These are phyloP conservation scores for Penicillium bialowiezense DNA, from an alignment of 495 filamentous ascomycete genomes.

Conservation along the genomic window DNA sequence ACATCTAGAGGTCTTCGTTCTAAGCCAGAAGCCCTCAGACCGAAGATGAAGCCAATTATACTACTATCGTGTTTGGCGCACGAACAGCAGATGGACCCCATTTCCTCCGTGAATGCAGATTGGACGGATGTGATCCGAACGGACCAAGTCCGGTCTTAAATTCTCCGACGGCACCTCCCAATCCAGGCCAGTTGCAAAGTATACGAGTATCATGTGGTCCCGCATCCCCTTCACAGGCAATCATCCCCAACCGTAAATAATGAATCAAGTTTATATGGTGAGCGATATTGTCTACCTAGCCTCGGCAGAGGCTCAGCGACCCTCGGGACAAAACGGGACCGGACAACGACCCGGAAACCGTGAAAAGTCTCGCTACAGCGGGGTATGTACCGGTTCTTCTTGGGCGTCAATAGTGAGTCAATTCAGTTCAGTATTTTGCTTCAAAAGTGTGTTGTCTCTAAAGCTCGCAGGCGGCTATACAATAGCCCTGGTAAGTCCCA, in stretches of 20 bases:
- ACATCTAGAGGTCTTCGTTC: too few relatives aligned
- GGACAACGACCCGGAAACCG: conserved; percentile 7
- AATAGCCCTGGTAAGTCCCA: conserved; percentile 1
- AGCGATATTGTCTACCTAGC: conserved; percentile 15
- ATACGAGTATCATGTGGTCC: conserved; percentile 21
- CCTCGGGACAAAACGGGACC: conserved; percentile 27
- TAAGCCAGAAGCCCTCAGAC: neutral
- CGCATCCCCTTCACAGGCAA: conserved; percentile 5
- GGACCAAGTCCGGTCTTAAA: conserved; percentile 1
- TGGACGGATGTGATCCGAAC: conserved; percentile 6
- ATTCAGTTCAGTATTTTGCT: too few relatives aligned
- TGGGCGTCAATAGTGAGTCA: too few relatives aligned
- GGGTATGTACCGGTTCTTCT: neutral
- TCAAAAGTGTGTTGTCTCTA: too few relatives aligned
- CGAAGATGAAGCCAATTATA: neutral
- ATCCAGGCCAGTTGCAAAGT: conserved; percentile 21
- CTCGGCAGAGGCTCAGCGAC: conserved; percentile 4
- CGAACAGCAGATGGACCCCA: neutral
- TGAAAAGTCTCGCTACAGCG: conserved; percentile 2
- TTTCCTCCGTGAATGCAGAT: neutral
- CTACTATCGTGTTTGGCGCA: neutral
- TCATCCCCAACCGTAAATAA: neutral
- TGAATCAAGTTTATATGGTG: neutral
- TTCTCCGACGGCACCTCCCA: conserved; percentile 19
- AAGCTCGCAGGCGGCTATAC: neutral